Percentiles rank a stretch among this genome's conserved stretches.
Evolutionary conservation across 495 filamentous ascomycete genomes (phyloP).

Genomic region (Penicillium taxi): DNA sequence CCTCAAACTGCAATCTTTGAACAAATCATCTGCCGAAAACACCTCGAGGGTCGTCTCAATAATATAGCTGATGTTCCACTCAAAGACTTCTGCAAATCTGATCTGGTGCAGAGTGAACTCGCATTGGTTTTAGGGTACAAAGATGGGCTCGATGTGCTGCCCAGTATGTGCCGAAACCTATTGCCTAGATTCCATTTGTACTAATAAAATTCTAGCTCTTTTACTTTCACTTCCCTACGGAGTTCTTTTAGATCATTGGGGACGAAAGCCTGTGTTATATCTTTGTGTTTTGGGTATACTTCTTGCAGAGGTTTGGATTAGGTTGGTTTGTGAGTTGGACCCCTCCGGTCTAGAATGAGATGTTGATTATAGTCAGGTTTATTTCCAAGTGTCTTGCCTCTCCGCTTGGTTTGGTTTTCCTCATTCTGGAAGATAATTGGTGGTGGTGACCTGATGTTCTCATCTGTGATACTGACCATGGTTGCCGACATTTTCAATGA

Average conservation of each 20-base stretch:
- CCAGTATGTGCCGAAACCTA: constrained; percentile 14
- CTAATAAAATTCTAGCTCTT: constrained; percentile 16
- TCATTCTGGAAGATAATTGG: constrained; percentile 22
- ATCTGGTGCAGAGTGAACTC: constrained; percentile 35
- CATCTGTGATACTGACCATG: constrained; percentile 20
- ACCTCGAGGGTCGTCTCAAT: constrained; percentile 8
- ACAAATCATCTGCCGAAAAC: constrained; percentile 32
- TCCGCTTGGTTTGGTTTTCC: constrained; percentile 28
- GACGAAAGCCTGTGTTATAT: constrained; percentile 36
- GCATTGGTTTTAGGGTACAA: constrained; percentile 37
- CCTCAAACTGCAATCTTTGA: constrained; percentile 33
- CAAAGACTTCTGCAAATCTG: constrained; percentile 31
- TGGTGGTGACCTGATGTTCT: constrained; percentile 20
- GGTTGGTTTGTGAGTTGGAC: constrained; percentile 27
- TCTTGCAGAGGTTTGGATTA: constrained; percentile 25
- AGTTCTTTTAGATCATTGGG: constrained; percentile 34
- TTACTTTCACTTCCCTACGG: constrained; percentile 28
- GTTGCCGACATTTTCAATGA: constrained; percentile 27
- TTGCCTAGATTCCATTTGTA: background rate
- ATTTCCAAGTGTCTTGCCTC: constrained; percentile 18
- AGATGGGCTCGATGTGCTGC: constrained; percentile 31
- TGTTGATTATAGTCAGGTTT: constrained; percentile 10
- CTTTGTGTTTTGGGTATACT: constrained; percentile 27
- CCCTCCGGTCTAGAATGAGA: background rate
- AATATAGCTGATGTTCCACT: background rate